Evolutionary conservation across 1,284 basidiomycete species (phyloP).

Genomic region (Rhodotorula sp.): DNA sequence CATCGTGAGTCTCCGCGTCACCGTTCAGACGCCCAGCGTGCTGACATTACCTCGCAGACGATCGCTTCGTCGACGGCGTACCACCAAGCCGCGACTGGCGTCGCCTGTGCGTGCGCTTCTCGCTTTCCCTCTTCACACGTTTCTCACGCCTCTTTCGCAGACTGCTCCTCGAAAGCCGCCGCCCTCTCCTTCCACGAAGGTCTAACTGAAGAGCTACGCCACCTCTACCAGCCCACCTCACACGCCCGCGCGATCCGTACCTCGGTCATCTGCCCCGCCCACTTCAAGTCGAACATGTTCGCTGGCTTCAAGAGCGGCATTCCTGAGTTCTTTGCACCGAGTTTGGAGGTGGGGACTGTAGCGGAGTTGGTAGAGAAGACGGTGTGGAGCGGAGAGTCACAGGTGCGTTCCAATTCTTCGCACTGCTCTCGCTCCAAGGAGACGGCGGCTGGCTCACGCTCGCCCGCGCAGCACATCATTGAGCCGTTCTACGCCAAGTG

Average conservation of each 20-base stretch:
- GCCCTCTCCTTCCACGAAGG: slow-evolving; percentile 72
- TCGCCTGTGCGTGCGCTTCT: slow-evolving; percentile 13
- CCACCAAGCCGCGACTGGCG: slow-evolving; percentile 20
- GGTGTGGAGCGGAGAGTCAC: slow-evolving; percentile 27
- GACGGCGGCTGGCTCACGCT: neutral
- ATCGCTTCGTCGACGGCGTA: slow-evolving; percentile 30
- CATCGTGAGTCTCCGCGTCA: slow-evolving; percentile 53
- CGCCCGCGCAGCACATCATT: slow-evolving; percentile 24
- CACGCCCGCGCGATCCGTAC: slow-evolving; percentile 20
- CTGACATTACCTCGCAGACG: slow-evolving; percentile 5
- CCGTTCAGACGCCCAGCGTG: neutral
- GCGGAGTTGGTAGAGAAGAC: slow-evolving; percentile 14
- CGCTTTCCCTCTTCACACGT: neutral
- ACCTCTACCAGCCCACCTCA: slow-evolving; percentile 53
- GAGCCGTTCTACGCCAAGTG: slow-evolving; percentile 68
- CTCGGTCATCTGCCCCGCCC: slow-evolving; percentile 20
- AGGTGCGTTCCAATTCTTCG: slow-evolving; percentile 44
- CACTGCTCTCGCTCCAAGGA: too few species aligned
- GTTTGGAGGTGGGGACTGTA: slow-evolving; percentile 27
- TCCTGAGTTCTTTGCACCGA: slow-evolving; percentile 19
- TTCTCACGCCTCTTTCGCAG: neutral
- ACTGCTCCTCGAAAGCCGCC: slow-evolving; percentile 83
- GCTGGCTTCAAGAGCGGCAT: slow-evolving; percentile 22
- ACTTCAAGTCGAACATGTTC: slow-evolving; percentile 26
- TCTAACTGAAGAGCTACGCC: slow-evolving; percentile 78